Percentiles rank a stretch among this genome's conserved stretches.
phyloP scores from a whole-genome alignment of 2,329 filamentous ascomycete species.

The Penicillium sp. region DNA sequence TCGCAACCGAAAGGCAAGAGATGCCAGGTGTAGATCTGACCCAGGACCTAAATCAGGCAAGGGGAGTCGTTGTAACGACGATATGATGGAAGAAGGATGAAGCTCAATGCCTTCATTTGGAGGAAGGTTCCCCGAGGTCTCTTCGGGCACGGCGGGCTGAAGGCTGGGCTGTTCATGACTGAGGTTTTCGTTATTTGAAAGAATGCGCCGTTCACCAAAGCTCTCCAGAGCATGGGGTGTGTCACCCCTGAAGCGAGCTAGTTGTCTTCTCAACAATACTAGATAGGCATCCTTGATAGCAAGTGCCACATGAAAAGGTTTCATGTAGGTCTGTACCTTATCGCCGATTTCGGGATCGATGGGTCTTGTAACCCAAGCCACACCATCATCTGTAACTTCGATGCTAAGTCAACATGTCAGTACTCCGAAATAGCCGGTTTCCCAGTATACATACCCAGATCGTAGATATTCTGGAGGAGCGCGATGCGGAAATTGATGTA shows the following conservation, averaged over 20 bases:
- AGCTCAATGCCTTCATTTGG: constrained; percentile 14
- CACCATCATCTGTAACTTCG: constrained; percentile 25
- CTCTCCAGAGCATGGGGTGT: constrained; percentile 14
- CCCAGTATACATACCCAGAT: constrained; percentile 54
- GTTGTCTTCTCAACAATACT: constrained; percentile 29
- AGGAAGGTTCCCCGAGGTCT: constrained; percentile 13
- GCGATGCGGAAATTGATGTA: constrained; percentile 59
- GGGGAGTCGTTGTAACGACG: constrained; percentile 35
- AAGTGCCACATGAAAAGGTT: constrained; percentile 32
- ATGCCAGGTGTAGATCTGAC: constrained; percentile 35
- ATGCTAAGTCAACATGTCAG: constrained; percentile 25
- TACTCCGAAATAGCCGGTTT: neutral
- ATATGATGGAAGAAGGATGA: constrained; percentile 31
- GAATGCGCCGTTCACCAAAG: constrained; percentile 7
- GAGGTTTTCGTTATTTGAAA: constrained; percentile 15
- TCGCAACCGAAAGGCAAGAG: constrained; percentile 32
- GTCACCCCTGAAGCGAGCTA: constrained; percentile 24
- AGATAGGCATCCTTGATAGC: constrained; percentile 36
- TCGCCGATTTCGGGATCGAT: constrained; percentile 34
- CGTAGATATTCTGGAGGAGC: constrained; percentile 62
- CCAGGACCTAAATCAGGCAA: constrained; percentile 34
- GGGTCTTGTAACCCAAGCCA: constrained; percentile 29
- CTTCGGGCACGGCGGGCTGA: constrained; percentile 14
- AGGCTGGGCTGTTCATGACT: constrained; percentile 20
- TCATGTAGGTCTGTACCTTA: constrained; percentile 28